Evolutionary conservation across 768 basidiomycete species (phyloP).

Genomic region (Mycena venus): DNA sequence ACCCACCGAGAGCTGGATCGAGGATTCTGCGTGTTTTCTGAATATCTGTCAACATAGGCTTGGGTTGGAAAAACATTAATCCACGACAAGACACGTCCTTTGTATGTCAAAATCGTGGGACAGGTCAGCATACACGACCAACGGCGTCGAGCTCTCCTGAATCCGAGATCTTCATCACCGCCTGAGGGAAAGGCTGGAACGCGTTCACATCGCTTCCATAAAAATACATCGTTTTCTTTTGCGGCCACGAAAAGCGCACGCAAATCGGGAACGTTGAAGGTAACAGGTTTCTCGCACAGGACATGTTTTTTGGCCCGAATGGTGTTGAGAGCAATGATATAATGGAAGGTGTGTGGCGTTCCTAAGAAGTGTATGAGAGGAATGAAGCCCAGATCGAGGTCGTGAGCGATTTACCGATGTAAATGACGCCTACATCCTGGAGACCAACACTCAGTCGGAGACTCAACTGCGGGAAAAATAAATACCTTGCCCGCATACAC

Average conservation of each 20-base stretch:
- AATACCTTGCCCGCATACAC: conserved; percentile 78
- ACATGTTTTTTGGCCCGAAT: conserved; percentile 88
- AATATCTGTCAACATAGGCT: conserved; percentile 57
- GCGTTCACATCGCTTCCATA: conserved; percentile 94
- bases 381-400: no score
- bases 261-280: conserved; percentile 81
- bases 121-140: conserved; percentile 81
- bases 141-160: conserved; percentile 76
- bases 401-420: no score
- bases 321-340: conserved; percentile 80
- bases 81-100: conserved; percentile 56
- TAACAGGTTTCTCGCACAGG: conserved; percentile 91
- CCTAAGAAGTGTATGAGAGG: conserved; percentile 53
- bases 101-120: conserved; percentile 76
- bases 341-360: conserved; percentile 90
- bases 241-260: conserved; percentile 79
- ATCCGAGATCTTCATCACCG: conserved; percentile 74
- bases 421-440: conserved; percentile 81
- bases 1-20: conserved; percentile 81
- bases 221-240: conserved; percentile 86
- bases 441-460: no score
- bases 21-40: conserved; percentile 82
- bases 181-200: conserved; percentile 77
- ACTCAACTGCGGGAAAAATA: background rate
- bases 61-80: background rate